Evolutionary conservation across 306 rosid species (phyloP), one percentile per base, ranked within the genome.

Genomic region (Vigna mungo): DNA sequence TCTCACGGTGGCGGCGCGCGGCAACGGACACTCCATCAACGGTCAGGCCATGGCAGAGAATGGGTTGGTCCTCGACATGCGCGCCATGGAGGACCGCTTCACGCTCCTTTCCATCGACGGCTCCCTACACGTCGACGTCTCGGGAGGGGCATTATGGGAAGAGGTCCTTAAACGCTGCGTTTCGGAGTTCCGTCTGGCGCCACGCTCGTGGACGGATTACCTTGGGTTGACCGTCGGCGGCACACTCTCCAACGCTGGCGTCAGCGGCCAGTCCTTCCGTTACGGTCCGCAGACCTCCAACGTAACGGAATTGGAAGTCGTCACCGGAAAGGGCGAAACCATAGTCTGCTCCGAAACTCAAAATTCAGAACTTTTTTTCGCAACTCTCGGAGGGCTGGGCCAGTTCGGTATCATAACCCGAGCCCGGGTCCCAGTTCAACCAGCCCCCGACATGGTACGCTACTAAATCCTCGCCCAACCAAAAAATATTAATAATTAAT

Each of bases 111-210:
- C 17, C 15, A 25, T 71, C 9, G 63, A 86, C 9, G 70, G 86
- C 11, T 46, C 68, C 1, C 44, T 23, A 3, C 83, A 84, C 75
- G 96, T 85, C 10, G 98, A 92, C 82, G 97, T 96, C 55, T 74
- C 96, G 0, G 99, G 96, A 78, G 99, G 99, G 89, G 98, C 94
- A 88, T 89, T 96, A 85, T 96, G 99, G 99, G 99, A 93, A 85
- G 94, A 96, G 16, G 90, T 92, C 9, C 65, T 96, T 23, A 78
- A 82, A 82, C 83, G 91, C 72, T 90, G 97, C 89, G 88, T 91
- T 75, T 68, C 5, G 43, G 51, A 8, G 27, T 80, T 39, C 39
- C 68, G 90, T 7, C 56, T 92, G 1, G 89, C 97, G 11, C 99
- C 99, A 3, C 77, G 98, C 81, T 96, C 99, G 2, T 96, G 98